These are phyloP conservation scores for Phytophthora meadii DNA, from an alignment of 352 stramenopile species.

Conservation along the genomic window DNA sequence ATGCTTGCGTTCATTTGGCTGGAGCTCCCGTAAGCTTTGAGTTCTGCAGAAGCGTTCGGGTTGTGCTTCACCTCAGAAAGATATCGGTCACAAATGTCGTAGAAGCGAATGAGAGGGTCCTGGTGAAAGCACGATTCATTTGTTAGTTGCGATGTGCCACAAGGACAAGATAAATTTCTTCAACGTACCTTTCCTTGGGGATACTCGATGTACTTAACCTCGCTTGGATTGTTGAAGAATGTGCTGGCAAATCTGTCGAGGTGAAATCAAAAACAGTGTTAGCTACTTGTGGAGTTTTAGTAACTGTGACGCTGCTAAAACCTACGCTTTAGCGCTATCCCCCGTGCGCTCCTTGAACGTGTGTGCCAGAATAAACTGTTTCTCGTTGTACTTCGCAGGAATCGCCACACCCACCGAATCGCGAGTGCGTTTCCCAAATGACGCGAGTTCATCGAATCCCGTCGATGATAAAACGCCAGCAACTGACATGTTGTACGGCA, in stretches of 20 bases:
- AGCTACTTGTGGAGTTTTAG: not conserved
- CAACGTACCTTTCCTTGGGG: conserved; percentile 51
- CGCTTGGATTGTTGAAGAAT: conserved; percentile 66
- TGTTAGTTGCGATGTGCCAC: not conserved
- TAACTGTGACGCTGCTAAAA: not conserved
- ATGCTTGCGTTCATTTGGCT: conserved; percentile 40
- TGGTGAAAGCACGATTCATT: conserved; percentile 12
- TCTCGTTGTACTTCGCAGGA: conserved; percentile 35
- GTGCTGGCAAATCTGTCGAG: conserved; percentile 53
- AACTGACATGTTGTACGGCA: conserved; percentile 64
- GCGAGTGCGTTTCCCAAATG: conserved; percentile 47
- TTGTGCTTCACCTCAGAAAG: conserved; percentile 63
- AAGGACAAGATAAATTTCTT: not conserved
- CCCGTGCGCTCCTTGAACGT: conserved; percentile 66
- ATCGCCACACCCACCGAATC: conserved; percentile 9
- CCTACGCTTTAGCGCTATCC: conserved; percentile 68
- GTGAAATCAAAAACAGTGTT: not conserved
- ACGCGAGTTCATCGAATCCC: conserved; percentile 49
- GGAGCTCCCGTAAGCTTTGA: conserved; percentile 45
- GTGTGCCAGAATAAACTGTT: conserved; percentile 58
- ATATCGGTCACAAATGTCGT: conserved; percentile 71
- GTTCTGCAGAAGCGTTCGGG: conserved; percentile 47
- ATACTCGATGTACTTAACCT: conserved; percentile 61
- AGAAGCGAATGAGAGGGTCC: conserved; percentile 73
- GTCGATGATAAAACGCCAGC: conserved; percentile 44